Percentiles rank a stretch among this genome's conserved stretches.
Conservation (phyloP, 768 basidiomycete genomes). For the Tulasnella calospora region DNA sequence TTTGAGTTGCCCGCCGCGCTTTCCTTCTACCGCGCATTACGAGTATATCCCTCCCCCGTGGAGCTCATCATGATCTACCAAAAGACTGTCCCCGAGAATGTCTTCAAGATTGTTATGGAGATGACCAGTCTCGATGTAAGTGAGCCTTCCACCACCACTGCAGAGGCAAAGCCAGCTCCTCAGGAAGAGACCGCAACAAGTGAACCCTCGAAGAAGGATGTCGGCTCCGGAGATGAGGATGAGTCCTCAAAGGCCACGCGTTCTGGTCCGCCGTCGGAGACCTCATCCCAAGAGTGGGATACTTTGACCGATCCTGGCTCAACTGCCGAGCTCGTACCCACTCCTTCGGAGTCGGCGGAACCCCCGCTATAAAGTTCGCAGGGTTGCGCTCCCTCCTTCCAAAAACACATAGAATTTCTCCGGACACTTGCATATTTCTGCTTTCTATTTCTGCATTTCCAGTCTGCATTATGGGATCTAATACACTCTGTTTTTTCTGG, state of each 20-base stretch:
- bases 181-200: not conserved
- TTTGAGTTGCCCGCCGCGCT: constrained; percentile 77
- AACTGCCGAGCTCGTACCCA: constrained; percentile 12
- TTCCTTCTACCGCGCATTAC: constrained; percentile 87
- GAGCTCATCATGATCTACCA: constrained; percentile 95
- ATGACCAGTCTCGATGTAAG: constrained; percentile 87
- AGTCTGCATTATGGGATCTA: constrained; percentile 23
- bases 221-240: constrained; percentile 42
- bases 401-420: constrained; percentile 13
- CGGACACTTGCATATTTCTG: constrained; percentile 25
- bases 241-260: constrained; percentile 47
- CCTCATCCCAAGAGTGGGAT: constrained; percentile 90
- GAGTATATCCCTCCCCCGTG: constrained; percentile 89
- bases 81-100: constrained; percentile 73
- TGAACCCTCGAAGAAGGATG: constrained; percentile 5
- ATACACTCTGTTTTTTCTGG: constrained; percentile 28
- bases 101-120: constrained; percentile 81
- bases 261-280: constrained; percentile 71
- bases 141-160: constrained; percentile 36
- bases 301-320: constrained; percentile 62
- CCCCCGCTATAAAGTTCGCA: constrained; percentile 21
- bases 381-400: constrained; percentile 30
- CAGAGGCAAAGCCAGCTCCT: constrained; percentile 25
- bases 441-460: constrained; percentile 12
- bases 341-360: constrained; percentile 1